These are phyloP conservation scores for Aeminium ludgeri DNA, from an alignment of 495 filamentous ascomycete genomes.

Conservation along the genomic window DNA sequence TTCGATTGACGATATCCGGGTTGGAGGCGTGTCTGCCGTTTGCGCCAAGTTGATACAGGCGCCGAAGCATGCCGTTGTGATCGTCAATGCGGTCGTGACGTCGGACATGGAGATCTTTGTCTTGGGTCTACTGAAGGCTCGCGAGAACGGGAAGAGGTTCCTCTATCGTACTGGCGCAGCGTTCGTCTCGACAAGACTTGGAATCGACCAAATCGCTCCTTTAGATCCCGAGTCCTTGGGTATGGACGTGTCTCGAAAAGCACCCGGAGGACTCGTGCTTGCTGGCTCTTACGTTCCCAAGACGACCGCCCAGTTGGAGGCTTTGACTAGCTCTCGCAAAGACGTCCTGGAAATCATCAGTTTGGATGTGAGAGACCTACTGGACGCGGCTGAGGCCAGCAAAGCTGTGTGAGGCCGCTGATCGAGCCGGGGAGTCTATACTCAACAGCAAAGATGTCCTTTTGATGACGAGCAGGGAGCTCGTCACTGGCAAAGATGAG, in stretches of 20 bases:
- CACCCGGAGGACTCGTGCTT: conserved; percentile 31
- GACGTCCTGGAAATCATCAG: conserved; percentile 30
- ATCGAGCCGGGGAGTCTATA: conserved; percentile 19
- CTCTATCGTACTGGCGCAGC: conserved; percentile 38
- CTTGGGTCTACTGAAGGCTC: conserved; percentile 29
- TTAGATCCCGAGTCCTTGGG: conserved; percentile 28
- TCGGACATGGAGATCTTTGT: conserved; percentile 37
- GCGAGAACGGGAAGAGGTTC: conserved; percentile 30
- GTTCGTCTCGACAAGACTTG: conserved; percentile 38
- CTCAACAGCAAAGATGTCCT: conserved; percentile 26
- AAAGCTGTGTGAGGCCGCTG: conserved; percentile 22
- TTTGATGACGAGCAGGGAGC: conserved; percentile 36
- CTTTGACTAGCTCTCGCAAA: conserved; percentile 25
- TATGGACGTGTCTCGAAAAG: conserved; percentile 17
- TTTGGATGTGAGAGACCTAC: background rate
- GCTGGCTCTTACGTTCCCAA: conserved; percentile 40
- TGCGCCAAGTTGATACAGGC: conserved; percentile 17
- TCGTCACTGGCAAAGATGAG: conserved; percentile 33
- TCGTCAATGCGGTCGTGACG: conserved; percentile 36
- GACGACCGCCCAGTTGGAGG: conserved; percentile 34
- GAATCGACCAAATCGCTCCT: conserved; percentile 30
- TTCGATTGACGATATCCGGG: background rate
- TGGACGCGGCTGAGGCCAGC: background rate
- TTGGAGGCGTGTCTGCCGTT: background rate
- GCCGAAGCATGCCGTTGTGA: conserved; percentile 27